Percentiles rank a stretch among this genome's conserved stretches.
Conservation (phyloP, 2,329 filamentous ascomycete genomes). For the Teratosphaeria nubilosa region DNA sequence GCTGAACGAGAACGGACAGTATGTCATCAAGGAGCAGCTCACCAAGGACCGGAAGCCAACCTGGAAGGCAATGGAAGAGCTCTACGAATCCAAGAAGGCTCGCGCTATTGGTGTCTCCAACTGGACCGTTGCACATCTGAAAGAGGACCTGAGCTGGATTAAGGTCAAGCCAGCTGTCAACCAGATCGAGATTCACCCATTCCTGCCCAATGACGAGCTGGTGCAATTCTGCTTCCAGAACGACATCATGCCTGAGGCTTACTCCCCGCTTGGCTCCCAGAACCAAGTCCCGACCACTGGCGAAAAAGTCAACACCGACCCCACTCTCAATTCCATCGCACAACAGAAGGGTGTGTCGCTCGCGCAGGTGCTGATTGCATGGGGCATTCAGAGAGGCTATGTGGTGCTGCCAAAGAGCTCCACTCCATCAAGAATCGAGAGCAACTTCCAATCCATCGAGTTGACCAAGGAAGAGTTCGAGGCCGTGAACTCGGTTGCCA, state of each 20-base stretch:
- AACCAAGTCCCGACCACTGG: conserved; percentile 60
- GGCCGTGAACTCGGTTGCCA: conserved; percentile 53
- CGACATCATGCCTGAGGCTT: conserved; percentile 46
- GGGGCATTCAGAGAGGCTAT: conserved; percentile 57
- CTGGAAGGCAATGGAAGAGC: conserved; percentile 51
- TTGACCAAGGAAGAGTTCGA: conserved; percentile 46
- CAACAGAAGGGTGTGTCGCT: conserved; percentile 48
- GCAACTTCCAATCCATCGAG: conserved; percentile 55
- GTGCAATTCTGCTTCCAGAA: conserved; percentile 48
- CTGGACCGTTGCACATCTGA: conserved; percentile 35
- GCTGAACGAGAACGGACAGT: conserved; percentile 45
- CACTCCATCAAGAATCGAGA: conserved; percentile 55
- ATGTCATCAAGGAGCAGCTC: conserved; percentile 53
- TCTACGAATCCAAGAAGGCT: conserved; percentile 45
- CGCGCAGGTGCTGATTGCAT: conserved; percentile 53
- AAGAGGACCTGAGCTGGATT: conserved; percentile 34
- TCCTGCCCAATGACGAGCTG: conserved; percentile 53
- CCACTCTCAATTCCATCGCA: conserved; percentile 48
- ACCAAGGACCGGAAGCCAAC: conserved; percentile 58
- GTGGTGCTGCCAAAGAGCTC: conserved; percentile 61
- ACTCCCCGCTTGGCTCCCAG: conserved; percentile 53
- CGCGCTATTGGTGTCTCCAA: conserved; percentile 46
- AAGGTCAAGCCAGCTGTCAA: conserved; percentile 35
- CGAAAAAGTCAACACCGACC: conserved; percentile 54
- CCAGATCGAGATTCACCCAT: conserved; percentile 44